Percentiles rank a stretch among this genome's conserved stretches.
phyloP scores from a whole-genome alignment of 352 stramenopile genomes.

The Peronospora belbahrii region DNA sequence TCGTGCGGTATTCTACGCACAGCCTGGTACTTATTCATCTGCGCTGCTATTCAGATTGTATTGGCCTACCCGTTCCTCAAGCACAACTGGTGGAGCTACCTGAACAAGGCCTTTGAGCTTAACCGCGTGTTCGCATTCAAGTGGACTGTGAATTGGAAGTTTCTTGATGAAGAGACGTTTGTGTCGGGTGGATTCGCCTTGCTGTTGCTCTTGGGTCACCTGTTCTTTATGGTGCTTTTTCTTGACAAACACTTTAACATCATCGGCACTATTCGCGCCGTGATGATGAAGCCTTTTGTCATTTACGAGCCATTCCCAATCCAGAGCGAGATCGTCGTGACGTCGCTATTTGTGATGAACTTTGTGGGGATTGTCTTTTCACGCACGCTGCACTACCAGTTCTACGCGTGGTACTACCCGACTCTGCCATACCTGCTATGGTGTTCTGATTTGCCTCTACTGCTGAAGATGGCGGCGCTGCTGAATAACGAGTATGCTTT shows the following conservation, averaged over 20 bases:
- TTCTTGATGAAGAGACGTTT: conserved; percentile 70
- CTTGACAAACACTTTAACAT: conserved; percentile 82
- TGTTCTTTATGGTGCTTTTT: conserved; percentile 69
- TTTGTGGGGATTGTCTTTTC: conserved; percentile 96
- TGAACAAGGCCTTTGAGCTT: conserved; percentile 96
- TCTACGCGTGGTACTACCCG: conserved; percentile 95
- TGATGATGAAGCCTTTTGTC: conserved; percentile 59
- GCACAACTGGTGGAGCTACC: conserved; percentile 91
- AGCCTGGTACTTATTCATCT: conserved; percentile 86
- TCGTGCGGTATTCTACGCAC: conserved; percentile 73
- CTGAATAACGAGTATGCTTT: conserved; percentile 88
- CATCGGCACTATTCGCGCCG: conserved; percentile 59
- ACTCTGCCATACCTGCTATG: conserved; percentile 92
- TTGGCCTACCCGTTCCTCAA: conserved; percentile 93
- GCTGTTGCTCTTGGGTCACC: conserved; percentile 43
- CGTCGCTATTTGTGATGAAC: conserved; percentile 88
- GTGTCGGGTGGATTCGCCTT: conserved; percentile 63
- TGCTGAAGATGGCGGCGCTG: conserved; percentile 80
- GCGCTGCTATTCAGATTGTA: conserved; percentile 83
- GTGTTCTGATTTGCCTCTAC: conserved; percentile 76
- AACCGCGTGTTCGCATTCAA: conserved; percentile 96
- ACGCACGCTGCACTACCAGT: conserved; percentile 98
- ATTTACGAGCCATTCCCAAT: conserved; percentile 78
- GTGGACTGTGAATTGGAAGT: conserved; percentile 99
- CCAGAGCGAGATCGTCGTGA: conserved; percentile 77